A percentile compares a stretch with the other conserved stretches of the same genome.
Evolutionary conservation across 257 asterid genomes (phyloP).

Genomic region (Parsonsia alboflavescens): DNA sequence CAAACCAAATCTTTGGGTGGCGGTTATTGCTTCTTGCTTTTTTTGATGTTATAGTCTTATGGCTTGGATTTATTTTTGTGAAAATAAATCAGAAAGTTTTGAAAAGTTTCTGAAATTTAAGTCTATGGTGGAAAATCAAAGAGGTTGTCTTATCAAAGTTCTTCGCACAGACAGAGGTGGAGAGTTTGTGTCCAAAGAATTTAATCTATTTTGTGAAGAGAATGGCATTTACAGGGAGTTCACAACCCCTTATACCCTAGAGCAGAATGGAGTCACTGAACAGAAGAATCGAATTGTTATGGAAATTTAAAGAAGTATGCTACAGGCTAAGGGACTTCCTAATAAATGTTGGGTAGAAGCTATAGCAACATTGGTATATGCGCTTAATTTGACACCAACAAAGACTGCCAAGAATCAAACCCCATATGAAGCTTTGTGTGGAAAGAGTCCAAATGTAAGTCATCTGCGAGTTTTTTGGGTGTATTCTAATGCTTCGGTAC

Average conservation of each 20-base stretch:
- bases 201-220: constrained; percentile 8
- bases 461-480: too few species aligned
- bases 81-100: constrained; percentile 13
- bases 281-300: constrained; percentile 16
- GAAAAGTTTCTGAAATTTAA: constrained; percentile 16
- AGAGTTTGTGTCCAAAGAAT: constrained; percentile 1
- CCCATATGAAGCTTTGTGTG: too few species aligned
- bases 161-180: constrained; percentile 8
- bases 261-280: constrained; percentile 23
- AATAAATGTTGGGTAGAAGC: constrained; percentile 9
- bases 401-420: too few species aligned
- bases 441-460: too few species aligned
- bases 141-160: not conserved
- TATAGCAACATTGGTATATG: not conserved
- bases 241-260: constrained; percentile 10
- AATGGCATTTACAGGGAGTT: constrained; percentile 16
- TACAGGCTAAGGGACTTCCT: not conserved
- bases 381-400: not conserved
- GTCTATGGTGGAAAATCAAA: constrained; percentile 8
- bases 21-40: not conserved
- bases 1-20: not conserved
- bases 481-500: too few species aligned
- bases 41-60: not conserved
- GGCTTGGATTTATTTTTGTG: constrained; percentile 17
- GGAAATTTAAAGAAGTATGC: constrained; percentile 15